phyloP scores from a whole-genome alignment of 768 basidiomycete species.

The Auriscalpium vulgare region DNA sequence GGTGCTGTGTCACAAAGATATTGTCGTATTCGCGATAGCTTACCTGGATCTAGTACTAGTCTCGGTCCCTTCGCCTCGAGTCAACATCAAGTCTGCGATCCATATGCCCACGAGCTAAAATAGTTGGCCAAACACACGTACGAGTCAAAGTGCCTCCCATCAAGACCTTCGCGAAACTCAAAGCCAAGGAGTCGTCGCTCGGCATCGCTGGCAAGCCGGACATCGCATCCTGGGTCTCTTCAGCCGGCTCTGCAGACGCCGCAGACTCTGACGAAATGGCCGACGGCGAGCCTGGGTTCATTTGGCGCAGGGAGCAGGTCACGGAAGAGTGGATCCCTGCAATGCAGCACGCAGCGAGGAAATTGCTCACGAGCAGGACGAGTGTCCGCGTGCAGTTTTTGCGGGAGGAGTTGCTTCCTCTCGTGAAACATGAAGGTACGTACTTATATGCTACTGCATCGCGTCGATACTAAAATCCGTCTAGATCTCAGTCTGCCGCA shows the following conservation, averaged over 20 bases:
- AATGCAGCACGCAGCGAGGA: slow-evolving; percentile 43
- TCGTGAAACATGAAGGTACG: slow-evolving; percentile 53
- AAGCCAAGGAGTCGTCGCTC: slow-evolving; percentile 32
- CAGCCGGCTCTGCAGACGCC: slow-evolving; percentile 16
- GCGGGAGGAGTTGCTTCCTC: slow-evolving; percentile 48
- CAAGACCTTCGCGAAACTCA: slow-evolving; percentile 39
- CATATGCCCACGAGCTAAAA: no score
- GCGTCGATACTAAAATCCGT: slow-evolving; percentile 1
- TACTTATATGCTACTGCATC: slow-evolving; percentile 6
- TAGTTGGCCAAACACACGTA: no score
- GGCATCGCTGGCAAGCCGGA: slow-evolving; percentile 32
- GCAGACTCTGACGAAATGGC: slow-evolving; percentile 23
- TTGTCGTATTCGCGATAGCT: no score
- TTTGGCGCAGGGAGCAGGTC: slow-evolving; percentile 49
- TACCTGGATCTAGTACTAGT: no score
- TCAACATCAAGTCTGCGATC: no score
- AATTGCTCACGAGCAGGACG: slow-evolving; percentile 44
- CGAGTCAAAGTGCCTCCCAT: slow-evolving; percentile 27
- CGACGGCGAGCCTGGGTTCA: slow-evolving; percentile 18
- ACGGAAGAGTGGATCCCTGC: slow-evolving; percentile 49
- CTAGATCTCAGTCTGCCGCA: slow-evolving; percentile 56
- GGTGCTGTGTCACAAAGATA: no score
- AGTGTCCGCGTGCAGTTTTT: slow-evolving; percentile 51
- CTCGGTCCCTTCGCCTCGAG: no score
- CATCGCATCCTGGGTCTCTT: slow-evolving; percentile 60